phyloP scores from a whole-genome alignment of 2,329 filamentous ascomycete species.

The Arthrobotrys iridis region DNA sequence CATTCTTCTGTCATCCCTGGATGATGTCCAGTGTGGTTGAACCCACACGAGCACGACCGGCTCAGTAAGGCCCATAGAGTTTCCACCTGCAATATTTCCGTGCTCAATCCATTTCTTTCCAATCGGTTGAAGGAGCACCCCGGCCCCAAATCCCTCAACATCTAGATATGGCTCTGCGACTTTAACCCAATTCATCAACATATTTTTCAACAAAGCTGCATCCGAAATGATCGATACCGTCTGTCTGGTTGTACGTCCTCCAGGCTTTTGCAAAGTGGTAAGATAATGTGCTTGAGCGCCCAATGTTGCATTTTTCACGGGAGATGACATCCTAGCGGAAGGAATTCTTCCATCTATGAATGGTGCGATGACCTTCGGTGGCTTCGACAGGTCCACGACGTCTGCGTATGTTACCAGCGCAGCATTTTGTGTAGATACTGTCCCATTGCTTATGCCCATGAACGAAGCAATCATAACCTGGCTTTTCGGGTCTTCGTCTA shows the following conservation, averaged over 20 bases:
- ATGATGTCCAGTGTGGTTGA: neutral
- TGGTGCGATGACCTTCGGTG: constrained; percentile 28
- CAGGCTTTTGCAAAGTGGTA: neutral
- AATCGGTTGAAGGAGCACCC: constrained; percentile 54
- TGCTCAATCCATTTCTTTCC: constrained; percentile 38
- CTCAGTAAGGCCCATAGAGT: constrained; percentile 44
- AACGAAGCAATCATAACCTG: neutral
- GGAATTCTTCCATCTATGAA: constrained; percentile 36
- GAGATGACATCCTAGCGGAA: neutral
- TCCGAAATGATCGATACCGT: constrained; percentile 33
- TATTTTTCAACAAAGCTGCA: constrained; percentile 10
- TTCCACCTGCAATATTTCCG: constrained; percentile 41
- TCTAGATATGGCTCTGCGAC: constrained; percentile 6
- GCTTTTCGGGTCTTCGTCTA: constrained; percentile 18
- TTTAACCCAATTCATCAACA: constrained; percentile 3
- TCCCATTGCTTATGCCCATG: neutral
- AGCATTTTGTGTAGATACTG: neutral
- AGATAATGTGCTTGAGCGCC: neutral
- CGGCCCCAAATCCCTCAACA: constrained; percentile 49
- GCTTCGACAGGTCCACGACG: constrained; percentile 19
- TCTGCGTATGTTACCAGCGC: neutral
- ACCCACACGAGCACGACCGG: constrained; percentile 13
- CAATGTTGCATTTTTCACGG: constrained; percentile 1
- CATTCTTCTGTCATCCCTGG: constrained; percentile 32
- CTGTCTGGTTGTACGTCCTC: constrained; percentile 13